Percentiles rank a stretch among this genome's conserved stretches.
Evolutionary conservation across 768 basidiomycete species (phyloP).

Genomic region (Fistulinella prunicolor): DNA sequence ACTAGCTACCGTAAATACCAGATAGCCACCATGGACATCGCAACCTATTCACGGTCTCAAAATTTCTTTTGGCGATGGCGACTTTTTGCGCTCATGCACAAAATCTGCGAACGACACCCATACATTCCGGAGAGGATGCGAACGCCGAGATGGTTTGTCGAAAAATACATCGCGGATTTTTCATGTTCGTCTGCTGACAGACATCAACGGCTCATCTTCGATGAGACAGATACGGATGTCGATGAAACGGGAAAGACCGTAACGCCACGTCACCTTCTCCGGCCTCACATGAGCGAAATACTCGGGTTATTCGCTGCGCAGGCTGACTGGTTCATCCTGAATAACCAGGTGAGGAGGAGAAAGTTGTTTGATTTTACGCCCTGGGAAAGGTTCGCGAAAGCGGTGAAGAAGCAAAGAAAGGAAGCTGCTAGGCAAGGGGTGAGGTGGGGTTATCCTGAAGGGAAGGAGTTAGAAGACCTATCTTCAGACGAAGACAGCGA

Average conservation of each 20-base stretch:
- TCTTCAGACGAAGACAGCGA: conserved; percentile 9
- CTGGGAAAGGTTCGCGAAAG: conserved; percentile 48
- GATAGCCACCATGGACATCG: conserved; percentile 45
- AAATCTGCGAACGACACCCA: conserved; percentile 39
- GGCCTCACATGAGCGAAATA: conserved; percentile 51
- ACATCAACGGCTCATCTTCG: conserved; percentile 36
- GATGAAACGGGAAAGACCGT: conserved; percentile 28
- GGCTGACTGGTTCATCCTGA: conserved; percentile 55
- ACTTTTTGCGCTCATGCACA: conserved; percentile 43
- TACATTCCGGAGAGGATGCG: conserved; percentile 36
- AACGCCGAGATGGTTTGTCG: conserved; percentile 50
- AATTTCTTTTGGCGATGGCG: conserved; percentile 54
- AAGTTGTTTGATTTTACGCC: conserved; percentile 40
- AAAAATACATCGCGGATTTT: conserved; percentile 36
- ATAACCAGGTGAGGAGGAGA: conserved; percentile 35
- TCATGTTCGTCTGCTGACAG: conserved; percentile 28
- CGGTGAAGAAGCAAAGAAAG: conserved; percentile 31
- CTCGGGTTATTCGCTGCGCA: conserved; percentile 51
- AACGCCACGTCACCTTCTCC: conserved; percentile 43
- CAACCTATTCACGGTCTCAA: conserved; percentile 40
- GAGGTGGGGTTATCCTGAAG: conserved; percentile 23
- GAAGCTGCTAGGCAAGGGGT: conserved; percentile 28
- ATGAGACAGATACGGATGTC: conserved; percentile 29
- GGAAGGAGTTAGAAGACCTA: conserved; percentile 7
- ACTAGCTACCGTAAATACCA: conserved; percentile 42